Evolutionary conservation across 78 protist genomes (phyloP).

Genomic region (slime mould (Dictyostelium discoideum)): dicty_2.7 NC_007088.5:5028001-5028500

Average conservation of each 20-base stretch:
- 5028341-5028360: too few species aligned
- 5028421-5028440: too few species aligned
- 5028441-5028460: neutral
- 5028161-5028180: slow-evolving; percentile 34
- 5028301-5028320: slow-evolving; percentile 61
- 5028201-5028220: slow-evolving; percentile 23
- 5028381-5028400: too few species aligned
- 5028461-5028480: neutral
- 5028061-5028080: slow-evolving; percentile 62
- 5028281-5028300: slow-evolving; percentile 33
- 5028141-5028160: slow-evolving; percentile 35
- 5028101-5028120: neutral
- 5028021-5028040: slow-evolving; percentile 63
- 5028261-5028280: slow-evolving; percentile 29
- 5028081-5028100: slow-evolving; percentile 64
- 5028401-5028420: too few species aligned
- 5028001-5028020: slow-evolving; percentile 72
- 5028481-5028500: neutral
- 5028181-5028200: slow-evolving; percentile 48
- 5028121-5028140: slow-evolving; percentile 55
- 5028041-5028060: slow-evolving; percentile 83
- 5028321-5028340: slow-evolving; percentile 68
- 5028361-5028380: too few species aligned
- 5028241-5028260: slow-evolving; percentile 78
- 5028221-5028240: slow-evolving; percentile 83